Evolutionary conservation across 495 filamentous ascomycete genomes (phyloP), one percentile per base, ranked within the genome.

Genomic region (Penicillium psychrofluorescens): DNA sequence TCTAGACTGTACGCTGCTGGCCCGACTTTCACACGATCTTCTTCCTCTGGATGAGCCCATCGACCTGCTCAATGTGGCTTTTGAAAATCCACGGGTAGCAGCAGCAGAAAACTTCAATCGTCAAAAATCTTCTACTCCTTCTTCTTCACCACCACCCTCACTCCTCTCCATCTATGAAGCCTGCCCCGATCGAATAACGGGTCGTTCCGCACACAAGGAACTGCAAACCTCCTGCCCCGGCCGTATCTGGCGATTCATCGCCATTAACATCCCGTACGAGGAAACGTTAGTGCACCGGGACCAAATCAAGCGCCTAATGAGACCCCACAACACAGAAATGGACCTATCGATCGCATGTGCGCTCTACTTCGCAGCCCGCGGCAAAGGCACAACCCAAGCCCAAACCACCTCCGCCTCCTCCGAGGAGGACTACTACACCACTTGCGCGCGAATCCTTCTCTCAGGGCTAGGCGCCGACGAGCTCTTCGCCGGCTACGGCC

Each of bases 281-380:
- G 88, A 95, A 47, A 85, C 83, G 0, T 48, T 83, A 36, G 68
- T 73, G 4, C 88, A 95, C 54, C 81, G 88, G 37, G 53, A 74
- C 7, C 70, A 67, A 6, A 75, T 97, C 4, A 75, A 88, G 32
- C 74, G 77, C 2, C 74, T 99, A 11, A 92, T 97, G 54, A 76
- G 84, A 53, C 92, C 92, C 0, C 92, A 97, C 62, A 89, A 95
- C 54, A 97, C 92, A 0, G 94, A 96, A 61, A 99, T 99, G 92
- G 92, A 99, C 55, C 74, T 96, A 3, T 97, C 94, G n/a, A 97
- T 99, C 52, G 85, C 85, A 2, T 80, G 78, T 41, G 92, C 92
- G 0, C 75, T 97, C 36, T 97, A 95, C 66, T 98, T 98, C 59
- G 88, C 92, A 4, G 81, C 91, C 7, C 80, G 90, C 10, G 91